Percentiles rank a stretch among this genome's conserved stretches.
phyloP scores from a whole-genome alignment of 176 grass and related monocot species.

The Rhynchospora pubera region DNA sequence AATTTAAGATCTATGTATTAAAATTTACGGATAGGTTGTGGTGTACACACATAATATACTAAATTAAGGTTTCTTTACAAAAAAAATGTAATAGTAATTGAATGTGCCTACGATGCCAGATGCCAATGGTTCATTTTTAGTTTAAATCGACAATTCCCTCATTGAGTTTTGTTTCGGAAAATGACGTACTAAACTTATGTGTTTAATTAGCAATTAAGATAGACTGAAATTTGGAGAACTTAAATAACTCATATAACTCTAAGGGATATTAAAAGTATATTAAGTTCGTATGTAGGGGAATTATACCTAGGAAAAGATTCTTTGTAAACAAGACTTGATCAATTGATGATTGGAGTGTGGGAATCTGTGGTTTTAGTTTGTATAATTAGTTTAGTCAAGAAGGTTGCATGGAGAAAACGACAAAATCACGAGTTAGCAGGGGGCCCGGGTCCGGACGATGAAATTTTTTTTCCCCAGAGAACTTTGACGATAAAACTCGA shows the following conservation, averaged over 20 bases:
- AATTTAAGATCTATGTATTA: no score
- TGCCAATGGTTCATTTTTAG: neutral
- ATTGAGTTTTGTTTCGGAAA: neutral
- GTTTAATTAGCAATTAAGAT: neutral
- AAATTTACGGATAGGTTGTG: neutral
- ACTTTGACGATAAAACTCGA: no score
- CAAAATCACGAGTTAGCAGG: constrained; percentile 1
- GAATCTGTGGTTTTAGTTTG: constrained; percentile 1
- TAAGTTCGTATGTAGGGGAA: neutral
- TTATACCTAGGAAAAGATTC: neutral
- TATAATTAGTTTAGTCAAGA: neutral
- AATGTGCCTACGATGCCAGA: neutral
- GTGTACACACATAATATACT: neutral
- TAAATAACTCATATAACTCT: neutral
- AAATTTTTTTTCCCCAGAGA: no score
- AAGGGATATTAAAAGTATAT: neutral
- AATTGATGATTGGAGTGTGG: neutral
- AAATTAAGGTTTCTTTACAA: neutral
- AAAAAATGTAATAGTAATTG: neutral
- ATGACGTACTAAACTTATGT: neutral
- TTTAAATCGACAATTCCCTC: neutral
- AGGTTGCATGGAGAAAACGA: neutral
- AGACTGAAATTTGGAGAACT: neutral
- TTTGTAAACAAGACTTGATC: constrained; percentile 1
- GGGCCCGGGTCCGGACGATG: no score